Percentiles rank a stretch among this genome's conserved stretches.
These are phyloP conservation scores for Erysiphe pisi DNA, from an alignment of 2,329 filamentous ascomycete genomes.

Conservation along the genomic window DNA sequence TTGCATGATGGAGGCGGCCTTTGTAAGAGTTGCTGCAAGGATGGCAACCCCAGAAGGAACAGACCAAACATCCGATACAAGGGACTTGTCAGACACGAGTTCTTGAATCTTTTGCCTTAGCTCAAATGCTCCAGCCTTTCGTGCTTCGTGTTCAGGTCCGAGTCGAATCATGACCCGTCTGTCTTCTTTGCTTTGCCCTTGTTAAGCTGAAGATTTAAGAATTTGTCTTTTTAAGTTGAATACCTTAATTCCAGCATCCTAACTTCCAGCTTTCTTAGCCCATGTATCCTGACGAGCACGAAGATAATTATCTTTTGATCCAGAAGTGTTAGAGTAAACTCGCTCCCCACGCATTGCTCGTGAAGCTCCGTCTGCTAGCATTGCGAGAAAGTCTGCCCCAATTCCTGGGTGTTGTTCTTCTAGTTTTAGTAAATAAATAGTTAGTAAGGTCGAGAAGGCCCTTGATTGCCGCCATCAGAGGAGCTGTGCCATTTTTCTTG, in stretches of 20 bases:
- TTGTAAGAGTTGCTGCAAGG: not conserved
- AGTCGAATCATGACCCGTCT: too few relatives aligned
- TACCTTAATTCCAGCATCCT: too few relatives aligned
- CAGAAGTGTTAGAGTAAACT: not conserved
- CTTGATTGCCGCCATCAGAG: too few relatives aligned
- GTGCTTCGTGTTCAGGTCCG: too few relatives aligned
- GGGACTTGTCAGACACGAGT: not conserved
- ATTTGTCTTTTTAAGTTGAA: too few relatives aligned
- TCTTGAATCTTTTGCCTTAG: not conserved
- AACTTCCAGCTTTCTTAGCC: too few relatives aligned
- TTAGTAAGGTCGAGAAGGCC: not conserved
- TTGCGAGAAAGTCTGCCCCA: too few relatives aligned
- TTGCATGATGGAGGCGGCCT: not conserved
- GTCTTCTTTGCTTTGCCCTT: too few relatives aligned
- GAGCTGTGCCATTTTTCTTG: too few relatives aligned
- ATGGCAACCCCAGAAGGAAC: not conserved
- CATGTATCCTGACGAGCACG: too few relatives aligned
- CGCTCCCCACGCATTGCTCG: not conserved
- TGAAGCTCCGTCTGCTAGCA: not conserved
- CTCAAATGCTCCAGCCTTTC: not conserved
- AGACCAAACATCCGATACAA: not conserved
- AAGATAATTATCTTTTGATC: too few relatives aligned
- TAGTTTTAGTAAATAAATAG: not conserved
- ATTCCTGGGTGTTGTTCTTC: not conserved
- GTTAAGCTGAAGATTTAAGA: too few relatives aligned